Evolutionary conservation across 2,329 filamentous ascomycete genomes (phyloP).

Genomic region (Gremmenia infestans): DNA sequence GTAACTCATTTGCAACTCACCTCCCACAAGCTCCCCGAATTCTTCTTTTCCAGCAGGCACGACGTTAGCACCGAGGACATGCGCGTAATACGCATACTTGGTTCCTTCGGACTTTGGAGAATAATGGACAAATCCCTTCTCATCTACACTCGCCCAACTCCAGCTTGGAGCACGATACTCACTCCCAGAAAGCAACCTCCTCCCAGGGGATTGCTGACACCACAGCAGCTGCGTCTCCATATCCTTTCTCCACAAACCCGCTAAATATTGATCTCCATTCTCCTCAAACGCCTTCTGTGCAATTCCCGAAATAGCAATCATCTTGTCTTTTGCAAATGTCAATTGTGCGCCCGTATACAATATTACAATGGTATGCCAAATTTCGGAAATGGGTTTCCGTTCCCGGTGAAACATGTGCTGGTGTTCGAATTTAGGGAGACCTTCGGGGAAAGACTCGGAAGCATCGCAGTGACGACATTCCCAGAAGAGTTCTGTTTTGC

Average conservation of each 20-base stretch:
- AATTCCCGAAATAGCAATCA: conserved; percentile 10
- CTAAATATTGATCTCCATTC: conserved; percentile 4
- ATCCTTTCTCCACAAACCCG: conserved; percentile 10
- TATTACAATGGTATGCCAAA: conserved; percentile 4
- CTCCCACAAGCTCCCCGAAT: neutral
- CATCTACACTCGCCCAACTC: conserved; percentile 1
- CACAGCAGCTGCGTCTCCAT: conserved; percentile 7
- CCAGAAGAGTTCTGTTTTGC: conserved; percentile 16
- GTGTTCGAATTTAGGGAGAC: neutral
- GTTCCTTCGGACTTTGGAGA: neutral
- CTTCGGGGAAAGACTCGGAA: conserved; percentile 5
- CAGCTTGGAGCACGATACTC: neutral
- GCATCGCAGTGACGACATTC: conserved; percentile 12
- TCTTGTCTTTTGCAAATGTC: conserved; percentile 5
- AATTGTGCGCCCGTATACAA: conserved; percentile 6
- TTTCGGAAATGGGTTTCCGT: conserved; percentile 1
- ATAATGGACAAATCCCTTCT: conserved; percentile 1
- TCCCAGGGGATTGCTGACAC: neutral
- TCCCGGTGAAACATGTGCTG: neutral
- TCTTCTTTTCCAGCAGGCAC: neutral
- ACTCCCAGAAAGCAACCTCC: neutral
- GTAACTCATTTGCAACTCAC: neutral
- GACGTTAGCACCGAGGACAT: neutral
- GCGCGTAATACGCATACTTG: neutral
- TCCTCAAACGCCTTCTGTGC: conserved; percentile 1